Conservation (phyloP, 2,329 filamentous ascomycete species). For the Calonectria montana region DNA sequence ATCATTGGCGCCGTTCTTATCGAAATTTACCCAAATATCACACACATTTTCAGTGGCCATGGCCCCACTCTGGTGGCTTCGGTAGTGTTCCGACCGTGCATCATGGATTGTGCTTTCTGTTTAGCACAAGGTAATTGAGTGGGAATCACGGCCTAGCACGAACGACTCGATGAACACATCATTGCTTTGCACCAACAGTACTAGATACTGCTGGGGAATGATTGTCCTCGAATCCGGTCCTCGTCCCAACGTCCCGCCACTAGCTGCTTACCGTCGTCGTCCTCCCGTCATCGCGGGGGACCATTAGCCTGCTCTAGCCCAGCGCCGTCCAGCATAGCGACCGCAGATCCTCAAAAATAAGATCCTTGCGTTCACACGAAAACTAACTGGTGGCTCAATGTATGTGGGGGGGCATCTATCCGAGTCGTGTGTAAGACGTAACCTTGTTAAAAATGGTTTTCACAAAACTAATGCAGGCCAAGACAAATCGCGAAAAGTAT, state of each 20-base stretch:
- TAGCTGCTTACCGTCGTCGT: not conserved
- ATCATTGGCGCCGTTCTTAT: not conserved
- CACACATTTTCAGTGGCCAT: not conserved
- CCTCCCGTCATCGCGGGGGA: not conserved
- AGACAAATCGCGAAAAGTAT: slow-evolving; percentile 8
- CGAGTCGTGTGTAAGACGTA: not conserved
- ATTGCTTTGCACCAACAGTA: not conserved
- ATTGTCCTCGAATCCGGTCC: not conserved
- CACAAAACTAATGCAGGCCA: slow-evolving; percentile 16
- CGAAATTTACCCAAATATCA: not conserved
- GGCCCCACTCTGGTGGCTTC: slow-evolving; percentile 4
- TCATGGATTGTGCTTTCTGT: not conserved
- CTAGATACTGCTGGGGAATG: not conserved
- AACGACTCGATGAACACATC: not conserved
- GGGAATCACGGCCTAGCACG: not conserved
- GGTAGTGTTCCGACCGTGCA: not conserved
- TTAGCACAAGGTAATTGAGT: not conserved
- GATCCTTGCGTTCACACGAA: not conserved
- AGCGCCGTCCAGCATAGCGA: not conserved
- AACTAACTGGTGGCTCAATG: not conserved
- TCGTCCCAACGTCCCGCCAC: not conserved
- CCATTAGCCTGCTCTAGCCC: not conserved
- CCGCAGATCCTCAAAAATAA: not conserved
- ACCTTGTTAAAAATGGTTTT: not conserved
- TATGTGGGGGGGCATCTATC: not conserved